Base-by-base conservation (phyloP, 1,284 basidiomycete genomes). In the Pascua sp. region DNA sequence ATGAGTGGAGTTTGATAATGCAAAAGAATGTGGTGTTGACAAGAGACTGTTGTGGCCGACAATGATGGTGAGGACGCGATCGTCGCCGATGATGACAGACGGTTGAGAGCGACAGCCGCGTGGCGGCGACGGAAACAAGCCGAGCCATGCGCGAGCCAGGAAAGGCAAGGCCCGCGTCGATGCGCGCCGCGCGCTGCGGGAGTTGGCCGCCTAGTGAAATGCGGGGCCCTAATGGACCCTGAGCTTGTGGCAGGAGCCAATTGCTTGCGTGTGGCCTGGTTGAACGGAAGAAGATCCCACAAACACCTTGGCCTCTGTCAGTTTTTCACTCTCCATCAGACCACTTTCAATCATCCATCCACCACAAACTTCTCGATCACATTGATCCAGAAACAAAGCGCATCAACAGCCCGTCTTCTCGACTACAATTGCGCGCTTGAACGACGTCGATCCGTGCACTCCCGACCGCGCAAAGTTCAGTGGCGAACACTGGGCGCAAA, bases 361-460 rank as follows among this genome's bases (percentile, higher is more conserved):
- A 16, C 44, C 11, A 13, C 5, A 41, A 38, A 40, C 24, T 17
- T 32, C 15, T 46, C 37, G 4, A 42, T 18, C 13, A 32, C 55
- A 11, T 32, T 36, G 8, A 16, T 11, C 40, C 44, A 11, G 10
- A 38, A 18, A 17, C 40, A 7, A n/a, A 42, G 43, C 50, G 24
- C 37, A 42, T 37, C n/a, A 18, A 41, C 36, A 43, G 10, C 7
- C 2, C 17, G 2, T 8, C 8, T 7, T 8, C 11, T 11, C 0
- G 13, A n/a, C 47, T 56, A 24, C 38, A 42, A 12, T 13, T 15
- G 37, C n/a, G 46, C 16, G 40, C 44, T 56, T 32, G 51, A 53
- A 48, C 52, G 41, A 17, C 13, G 7, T 11, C 41, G 44, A 53
- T 53, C 51, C 60, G 54, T 56, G 49, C 24, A 37, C 45, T 42